Evolutionary conservation across 176 grass and related monocot species (phyloP).

Genomic region (Microstegium vimineum): DNA sequence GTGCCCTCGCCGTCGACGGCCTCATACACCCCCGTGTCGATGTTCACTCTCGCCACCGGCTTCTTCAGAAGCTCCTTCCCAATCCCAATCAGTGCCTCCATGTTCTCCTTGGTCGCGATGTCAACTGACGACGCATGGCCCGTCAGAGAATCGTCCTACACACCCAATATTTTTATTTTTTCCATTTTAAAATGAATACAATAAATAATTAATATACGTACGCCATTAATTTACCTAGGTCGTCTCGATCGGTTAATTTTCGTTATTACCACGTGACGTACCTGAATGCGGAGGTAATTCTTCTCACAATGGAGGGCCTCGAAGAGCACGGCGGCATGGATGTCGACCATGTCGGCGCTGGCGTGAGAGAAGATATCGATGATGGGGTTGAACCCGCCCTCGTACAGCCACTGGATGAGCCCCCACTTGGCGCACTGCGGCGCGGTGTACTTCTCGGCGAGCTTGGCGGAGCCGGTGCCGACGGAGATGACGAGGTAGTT

Average conservation of each 20-base stretch:
- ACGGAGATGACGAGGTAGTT: slow-evolving; percentile 63
- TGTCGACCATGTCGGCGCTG: slow-evolving; percentile 71
- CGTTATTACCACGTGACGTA: too few species aligned
- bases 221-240: too few species aligned
- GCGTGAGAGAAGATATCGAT: slow-evolving; percentile 65
- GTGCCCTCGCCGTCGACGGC: slow-evolving; percentile 22
- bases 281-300: slow-evolving; percentile 69
- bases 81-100: slow-evolving; percentile 42
- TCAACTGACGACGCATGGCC: slow-evolving; percentile 46
- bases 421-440: slow-evolving; percentile 47
- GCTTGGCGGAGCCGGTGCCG: slow-evolving; percentile 37
- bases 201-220: too few species aligned
- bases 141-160: slow-evolving; percentile 40
- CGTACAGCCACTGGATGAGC: slow-evolving; percentile 39
- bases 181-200: too few species aligned
- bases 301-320: slow-evolving; percentile 22
- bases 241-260: too few species aligned
- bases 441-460: slow-evolving; percentile 42
- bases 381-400: slow-evolving; percentile 39
- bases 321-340: slow-evolving; percentile 53
- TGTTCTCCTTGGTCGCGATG: slow-evolving; percentile 53
- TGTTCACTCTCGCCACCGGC: slow-evolving; percentile 52
- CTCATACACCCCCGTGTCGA: slow-evolving; percentile 40
- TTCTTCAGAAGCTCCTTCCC: slow-evolving; percentile 36
- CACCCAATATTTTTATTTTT: background rate